These are phyloP conservation scores for Coprinellus micaceus DNA, from an alignment of 768 basidiomycete species.

Conservation along the genomic window DNA sequence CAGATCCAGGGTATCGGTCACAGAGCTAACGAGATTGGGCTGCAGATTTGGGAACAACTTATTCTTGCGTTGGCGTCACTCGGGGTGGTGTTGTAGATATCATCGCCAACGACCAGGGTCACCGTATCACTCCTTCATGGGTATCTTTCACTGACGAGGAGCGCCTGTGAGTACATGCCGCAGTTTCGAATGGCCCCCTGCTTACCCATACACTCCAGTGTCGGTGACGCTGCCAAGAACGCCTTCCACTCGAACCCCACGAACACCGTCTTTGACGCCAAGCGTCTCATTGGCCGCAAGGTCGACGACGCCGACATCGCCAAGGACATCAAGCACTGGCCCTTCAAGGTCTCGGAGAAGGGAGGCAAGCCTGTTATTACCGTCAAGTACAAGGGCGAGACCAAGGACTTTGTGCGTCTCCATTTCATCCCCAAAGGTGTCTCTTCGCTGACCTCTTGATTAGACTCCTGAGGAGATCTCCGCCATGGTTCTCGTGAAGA, in stretches of 20 bases:
- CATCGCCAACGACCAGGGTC: slow-evolving; percentile 86
- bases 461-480: slow-evolving; percentile 92
- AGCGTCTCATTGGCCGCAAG: slow-evolving; percentile 89
- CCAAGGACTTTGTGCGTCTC: slow-evolving; percentile 74
- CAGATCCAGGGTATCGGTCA: not conserved
- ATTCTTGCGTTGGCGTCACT: slow-evolving; percentile 94
- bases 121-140: slow-evolving; percentile 89
- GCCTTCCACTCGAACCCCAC: slow-evolving; percentile 86
- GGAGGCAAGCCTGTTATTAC: slow-evolving; percentile 75
- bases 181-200: not conserved
- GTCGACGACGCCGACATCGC: slow-evolving; percentile 76
- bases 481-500: slow-evolving; percentile 93
- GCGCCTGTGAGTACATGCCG: slow-evolving; percentile 47
- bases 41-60: slow-evolving; percentile 89
- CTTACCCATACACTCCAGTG: slow-evolving; percentile 36
- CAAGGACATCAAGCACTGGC: slow-evolving; percentile 89
- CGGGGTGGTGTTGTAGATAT: slow-evolving; percentile 85
- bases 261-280: slow-evolving; percentile 97
- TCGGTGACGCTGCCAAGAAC: slow-evolving; percentile 97
- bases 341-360: slow-evolving; percentile 78
- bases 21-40: slow-evolving; percentile 8
- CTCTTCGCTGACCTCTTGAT: not conserved
- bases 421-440: not conserved
- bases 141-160: slow-evolving; percentile 79
- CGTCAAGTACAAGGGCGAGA: slow-evolving; percentile 75